These are phyloP conservation scores for Takakia lepidozioides DNA, from an alignment of 225 moss, liverwort and hornwort species.

Conservation along the genomic window DNA sequence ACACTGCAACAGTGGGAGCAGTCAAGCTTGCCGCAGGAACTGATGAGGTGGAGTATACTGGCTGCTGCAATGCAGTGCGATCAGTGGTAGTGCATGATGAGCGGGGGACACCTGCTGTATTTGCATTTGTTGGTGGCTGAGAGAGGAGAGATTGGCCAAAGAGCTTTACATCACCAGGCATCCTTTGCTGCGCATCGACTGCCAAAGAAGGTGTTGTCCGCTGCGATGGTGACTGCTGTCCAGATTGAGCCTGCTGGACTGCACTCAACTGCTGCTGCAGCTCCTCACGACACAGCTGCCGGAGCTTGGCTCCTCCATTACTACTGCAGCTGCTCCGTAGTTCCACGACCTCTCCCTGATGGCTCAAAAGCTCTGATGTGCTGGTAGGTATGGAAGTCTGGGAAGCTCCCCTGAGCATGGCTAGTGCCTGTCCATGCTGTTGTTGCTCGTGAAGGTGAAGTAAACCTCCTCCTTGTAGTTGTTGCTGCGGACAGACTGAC, in stretches of 20 bases:
- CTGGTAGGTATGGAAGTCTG: conserved; percentile 30
- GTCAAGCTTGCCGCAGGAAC: conserved; percentile 12
- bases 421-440: conserved; percentile 43
- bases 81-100: background rate
- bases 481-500: conserved; percentile 11
- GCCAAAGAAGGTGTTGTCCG: conserved; percentile 46
- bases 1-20: conserved; percentile 27
- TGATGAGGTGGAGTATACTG: conserved; percentile 28
- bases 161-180: conserved; percentile 76
- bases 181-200: conserved; percentile 57
- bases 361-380: conserved; percentile 34
- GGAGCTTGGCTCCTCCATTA: conserved; percentile 34
- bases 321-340: conserved; percentile 39
- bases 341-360: conserved; percentile 37
- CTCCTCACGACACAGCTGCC: conserved; percentile 38
- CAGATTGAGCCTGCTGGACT: conserved; percentile 32
- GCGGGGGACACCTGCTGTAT: conserved; percentile 18
- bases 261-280: conserved; percentile 44
- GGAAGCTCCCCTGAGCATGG: conserved; percentile 39
- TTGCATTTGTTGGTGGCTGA: conserved; percentile 48
- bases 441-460: conserved; percentile 15
- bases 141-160: conserved; percentile 96
- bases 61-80: conserved; percentile 23
- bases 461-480: too few species aligned
- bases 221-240: conserved; percentile 39